phyloP scores from a whole-genome alignment of 1,284 basidiomycete genomes.

The Ustilago crameri region DNA sequence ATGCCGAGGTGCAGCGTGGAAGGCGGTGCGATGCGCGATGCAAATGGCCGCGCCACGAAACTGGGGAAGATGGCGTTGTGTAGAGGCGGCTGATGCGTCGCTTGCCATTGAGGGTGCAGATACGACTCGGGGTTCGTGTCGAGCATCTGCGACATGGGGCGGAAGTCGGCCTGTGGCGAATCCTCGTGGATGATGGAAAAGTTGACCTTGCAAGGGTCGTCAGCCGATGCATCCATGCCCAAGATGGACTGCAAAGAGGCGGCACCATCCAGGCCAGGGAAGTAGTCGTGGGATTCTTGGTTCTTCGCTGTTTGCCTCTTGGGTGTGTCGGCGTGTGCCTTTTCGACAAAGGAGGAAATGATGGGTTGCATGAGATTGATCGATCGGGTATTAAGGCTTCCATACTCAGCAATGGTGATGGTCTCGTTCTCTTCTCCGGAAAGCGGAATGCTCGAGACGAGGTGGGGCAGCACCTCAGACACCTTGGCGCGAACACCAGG shows the following conservation, averaged over 20 bases:
- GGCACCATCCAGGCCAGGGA: conserved; percentile 31
- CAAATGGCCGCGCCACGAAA: conserved; percentile 66
- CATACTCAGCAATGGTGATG: conserved; percentile 68
- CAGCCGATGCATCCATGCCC: conserved; percentile 27
- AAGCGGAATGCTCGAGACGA: conserved; percentile 58
- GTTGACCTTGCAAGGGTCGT: conserved; percentile 53
- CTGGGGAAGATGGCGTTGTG: conserved; percentile 65
- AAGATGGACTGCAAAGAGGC: conserved; percentile 38
- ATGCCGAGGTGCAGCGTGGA: conserved; percentile 67
- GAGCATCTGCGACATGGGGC: conserved; percentile 60
- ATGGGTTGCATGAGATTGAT: conserved; percentile 64
- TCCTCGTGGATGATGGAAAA: conserved; percentile 68
- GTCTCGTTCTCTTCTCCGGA: conserved; percentile 44
- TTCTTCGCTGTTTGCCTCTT: conserved; percentile 20
- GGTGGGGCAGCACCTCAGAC: conserved; percentile 54
- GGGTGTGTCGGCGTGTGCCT: conserved; percentile 29
- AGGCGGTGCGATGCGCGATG: conserved; percentile 66
- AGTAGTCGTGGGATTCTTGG: conserved; percentile 31
- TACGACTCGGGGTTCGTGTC: conserved; percentile 63
- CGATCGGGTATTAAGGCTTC: conserved; percentile 67
- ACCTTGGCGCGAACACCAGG: conserved; percentile 65
- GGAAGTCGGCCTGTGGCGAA: conserved; percentile 64
- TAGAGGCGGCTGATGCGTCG: conserved; percentile 53
- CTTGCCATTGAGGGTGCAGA: conserved; percentile 63
- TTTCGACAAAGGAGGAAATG: conserved; percentile 61